A percentile compares a stretch with the other conserved stretches of the same genome.
Conservation (phyloP, 2,329 filamentous ascomycete genomes). For the Hymenoscyphus occultus region DNA sequence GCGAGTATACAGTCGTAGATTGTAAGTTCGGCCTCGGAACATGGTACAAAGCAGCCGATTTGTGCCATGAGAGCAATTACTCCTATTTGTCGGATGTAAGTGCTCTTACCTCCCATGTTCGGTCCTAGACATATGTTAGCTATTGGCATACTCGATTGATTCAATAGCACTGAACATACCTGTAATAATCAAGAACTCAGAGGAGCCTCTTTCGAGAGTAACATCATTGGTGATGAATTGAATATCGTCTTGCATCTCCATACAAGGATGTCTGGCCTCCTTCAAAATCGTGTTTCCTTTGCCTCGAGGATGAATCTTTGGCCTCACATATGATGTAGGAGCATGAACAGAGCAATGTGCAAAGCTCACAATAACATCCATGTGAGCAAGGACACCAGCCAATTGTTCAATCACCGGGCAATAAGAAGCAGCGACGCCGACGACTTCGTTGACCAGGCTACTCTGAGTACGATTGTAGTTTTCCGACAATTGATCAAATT, state of each 20-base stretch:
- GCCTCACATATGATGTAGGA: constrained; percentile 85
- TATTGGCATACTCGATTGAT: too few species aligned
- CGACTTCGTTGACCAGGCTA: constrained; percentile 87
- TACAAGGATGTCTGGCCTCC: constrained; percentile 92
- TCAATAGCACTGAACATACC: constrained; percentile 36
- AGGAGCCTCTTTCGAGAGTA: constrained; percentile 70
- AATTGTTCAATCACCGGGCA: constrained; percentile 88
- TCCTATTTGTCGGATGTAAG: constrained; percentile 95
- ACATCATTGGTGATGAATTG: constrained; percentile 99
- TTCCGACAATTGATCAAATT: constrained; percentile 89
- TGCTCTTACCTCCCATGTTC: constrained; percentile 99
- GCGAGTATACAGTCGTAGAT: constrained; percentile 98
- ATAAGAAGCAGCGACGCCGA: constrained; percentile 90
- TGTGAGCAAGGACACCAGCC: constrained; percentile 82
- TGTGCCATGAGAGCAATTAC: constrained; percentile 98
- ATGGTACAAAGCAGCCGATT: constrained; percentile 93
- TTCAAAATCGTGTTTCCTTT: constrained; percentile 85
- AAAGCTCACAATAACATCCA: constrained; percentile 93
- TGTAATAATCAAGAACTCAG: constrained; percentile 74
- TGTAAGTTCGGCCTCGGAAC: constrained; percentile 82
- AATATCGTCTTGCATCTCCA: constrained; percentile 98
- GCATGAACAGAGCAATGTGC: constrained; percentile 93
- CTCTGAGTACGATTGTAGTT: constrained; percentile 95
- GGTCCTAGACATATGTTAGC: constrained; percentile 48
- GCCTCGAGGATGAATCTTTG: constrained; percentile 84